A percentile compares a stretch with the other conserved stretches of the same genome.
phyloP scores from a whole-genome alignment of 768 basidiomycete species.

The Amanita fuliginea region DNA sequence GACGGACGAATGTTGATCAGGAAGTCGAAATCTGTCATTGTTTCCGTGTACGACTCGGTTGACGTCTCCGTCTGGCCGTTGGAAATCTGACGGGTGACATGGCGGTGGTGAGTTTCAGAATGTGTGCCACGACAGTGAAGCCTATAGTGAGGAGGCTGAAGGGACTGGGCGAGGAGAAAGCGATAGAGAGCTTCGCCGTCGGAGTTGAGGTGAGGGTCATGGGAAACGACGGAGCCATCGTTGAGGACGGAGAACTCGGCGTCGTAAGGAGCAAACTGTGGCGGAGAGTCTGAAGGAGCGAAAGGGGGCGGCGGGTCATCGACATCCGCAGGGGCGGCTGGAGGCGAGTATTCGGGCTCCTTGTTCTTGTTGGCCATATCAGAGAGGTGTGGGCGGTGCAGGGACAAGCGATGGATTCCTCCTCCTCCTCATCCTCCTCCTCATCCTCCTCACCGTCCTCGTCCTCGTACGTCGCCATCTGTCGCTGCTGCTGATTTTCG shows the following conservation, averaged over 20 bases:
- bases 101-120: conserved; percentile 36
- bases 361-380: not conserved
- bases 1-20: conserved; percentile 35
- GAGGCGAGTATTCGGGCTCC: not conserved
- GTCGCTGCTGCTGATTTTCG: conserved; percentile 4
- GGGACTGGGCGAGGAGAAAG: conserved; percentile 53
- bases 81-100: conserved; percentile 26
- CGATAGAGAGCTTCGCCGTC: conserved; percentile 68
- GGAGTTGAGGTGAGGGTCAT: conserved; percentile 57
- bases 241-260: conserved; percentile 44
- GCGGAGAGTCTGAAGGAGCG: conserved; percentile 24
- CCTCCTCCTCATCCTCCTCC: conserved; percentile 6
- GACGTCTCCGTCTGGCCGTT: conserved; percentile 22
- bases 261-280: conserved; percentile 49
- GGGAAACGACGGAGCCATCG: conserved; percentile 48
- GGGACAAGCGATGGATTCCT: not conserved
- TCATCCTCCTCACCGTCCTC: conserved; percentile 2
- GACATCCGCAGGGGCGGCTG: too few species aligned
- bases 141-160: conserved; percentile 29
- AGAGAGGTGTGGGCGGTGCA: not conserved
- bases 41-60: conserved; percentile 46
- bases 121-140: conserved; percentile 47
- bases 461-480: not conserved
- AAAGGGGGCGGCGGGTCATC: not conserved
- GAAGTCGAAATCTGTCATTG: conserved; percentile 61